Base-by-base conservation (phyloP, 495 filamentous ascomycete species). In the Hypoxylon intermedium region DNA sequence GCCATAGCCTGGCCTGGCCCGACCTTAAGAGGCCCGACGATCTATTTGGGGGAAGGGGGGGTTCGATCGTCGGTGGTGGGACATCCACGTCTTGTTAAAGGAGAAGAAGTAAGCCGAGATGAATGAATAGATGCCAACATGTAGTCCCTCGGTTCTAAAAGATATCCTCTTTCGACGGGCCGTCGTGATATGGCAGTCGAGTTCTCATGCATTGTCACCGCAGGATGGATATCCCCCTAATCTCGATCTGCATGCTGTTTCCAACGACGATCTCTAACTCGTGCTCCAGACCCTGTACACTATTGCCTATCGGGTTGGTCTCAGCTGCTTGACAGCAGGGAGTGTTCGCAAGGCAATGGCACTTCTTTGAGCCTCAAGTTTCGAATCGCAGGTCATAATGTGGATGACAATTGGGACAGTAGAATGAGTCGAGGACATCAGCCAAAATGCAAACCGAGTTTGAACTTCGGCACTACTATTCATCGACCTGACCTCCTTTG, bases 261-360 rank as follows among this genome's bases (percentile, higher is more conserved):
- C 19, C 6, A 30, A 41, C 41, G 42, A 44, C 34, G 45, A 63
- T 54, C 61, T 47, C 53, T 53, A 53, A 59, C 55, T 55, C 48
- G 43, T 65, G 50, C 5, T 55, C 61, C 51, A 51, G 61, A 59
- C 49, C 61, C 49, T 52, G 53, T 45, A 50, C 37, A 23, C 50
- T 50, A 49, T 28, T 26, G 55, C 33, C 42, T 49, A 26, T 44
- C 40, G 46, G 59, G 21, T 33, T 34, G 38, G 55, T 38, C 37
- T 50, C 18, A 48, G 15, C 15, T 18, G 15, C 7, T 16, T 9
- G 30, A 6, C 0, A 36, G 16, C 16, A 12, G 16, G 3, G 1
- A 13, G 5, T 36, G 28, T 33, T 47, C 26, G 15, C 2, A 47
- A 47, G 6, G 18, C 16, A 16, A 20, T 31, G 13, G 4, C 36